These are phyloP conservation scores for Chlamydomonas eustigma DNA, from an alignment of 139 green algal genomes.

Conservation along the genomic window DNA sequence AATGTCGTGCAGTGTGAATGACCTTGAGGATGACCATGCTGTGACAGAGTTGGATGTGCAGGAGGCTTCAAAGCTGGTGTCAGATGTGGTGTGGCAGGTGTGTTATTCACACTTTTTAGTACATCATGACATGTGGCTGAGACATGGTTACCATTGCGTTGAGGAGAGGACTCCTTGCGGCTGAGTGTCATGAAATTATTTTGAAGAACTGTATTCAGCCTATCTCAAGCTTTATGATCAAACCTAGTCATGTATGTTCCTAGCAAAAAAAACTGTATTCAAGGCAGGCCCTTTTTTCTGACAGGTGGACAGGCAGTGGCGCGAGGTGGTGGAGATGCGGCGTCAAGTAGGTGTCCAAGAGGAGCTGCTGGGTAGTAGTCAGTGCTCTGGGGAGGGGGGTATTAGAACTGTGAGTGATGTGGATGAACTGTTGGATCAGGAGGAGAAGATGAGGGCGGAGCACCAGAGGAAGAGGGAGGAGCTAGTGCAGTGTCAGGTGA, in stretches of 20 bases:
- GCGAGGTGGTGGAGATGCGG: conserved; percentile 23
- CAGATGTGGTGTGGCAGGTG: neutral
- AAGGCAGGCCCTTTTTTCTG: too few relatives aligned
- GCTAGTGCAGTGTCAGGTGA: neutral
- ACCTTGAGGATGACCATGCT: neutral
- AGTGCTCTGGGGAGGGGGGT: neutral
- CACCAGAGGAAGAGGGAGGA: conserved; percentile 21
- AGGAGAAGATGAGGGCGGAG: conserved; percentile 19
- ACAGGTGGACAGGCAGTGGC: conserved; percentile 22
- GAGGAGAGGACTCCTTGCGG: too few relatives aligned
- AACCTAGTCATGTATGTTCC: too few relatives aligned
- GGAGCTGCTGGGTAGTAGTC: too few relatives aligned
- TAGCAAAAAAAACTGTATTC: too few relatives aligned
- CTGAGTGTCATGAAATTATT: too few relatives aligned
- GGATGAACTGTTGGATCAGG: conserved; percentile 19
- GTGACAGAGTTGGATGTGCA: conserved; percentile 4
- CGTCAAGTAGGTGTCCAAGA: conserved; percentile 15
- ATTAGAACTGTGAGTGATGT: conserved; percentile 17
- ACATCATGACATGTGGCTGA: neutral
- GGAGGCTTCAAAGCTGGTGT: neutral
- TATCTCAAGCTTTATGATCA: too few relatives aligned
- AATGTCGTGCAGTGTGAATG: neutral
- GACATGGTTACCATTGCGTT: too few relatives aligned
- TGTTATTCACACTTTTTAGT: neutral
- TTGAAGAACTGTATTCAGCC: too few relatives aligned